These are phyloP conservation scores for Ophiocordyceps sinensis DNA, from an alignment of 2,329 filamentous ascomycete genomes.

Conservation along the genomic window DNA sequence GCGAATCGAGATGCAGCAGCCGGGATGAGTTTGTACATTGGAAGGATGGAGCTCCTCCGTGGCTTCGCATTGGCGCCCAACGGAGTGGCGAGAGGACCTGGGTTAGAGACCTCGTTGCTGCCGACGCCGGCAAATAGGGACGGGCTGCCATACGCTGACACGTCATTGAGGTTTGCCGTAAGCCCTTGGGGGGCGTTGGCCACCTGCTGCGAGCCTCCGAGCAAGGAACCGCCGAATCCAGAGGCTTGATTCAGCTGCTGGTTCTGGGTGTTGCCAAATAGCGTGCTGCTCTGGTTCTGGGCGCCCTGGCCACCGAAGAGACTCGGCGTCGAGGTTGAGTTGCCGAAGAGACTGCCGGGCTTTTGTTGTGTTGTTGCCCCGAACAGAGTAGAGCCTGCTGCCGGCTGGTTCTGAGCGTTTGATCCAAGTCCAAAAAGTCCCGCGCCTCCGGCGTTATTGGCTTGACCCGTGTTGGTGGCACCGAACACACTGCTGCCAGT, in stretches of 20 bases:
- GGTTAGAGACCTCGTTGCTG: constrained; percentile 48
- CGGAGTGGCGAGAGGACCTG: constrained; percentile 84
- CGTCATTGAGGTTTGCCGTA: constrained; percentile 66
- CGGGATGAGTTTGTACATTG: constrained; percentile 77
- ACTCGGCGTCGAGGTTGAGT: constrained; percentile 29
- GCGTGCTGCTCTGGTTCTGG: constrained; percentile 25
- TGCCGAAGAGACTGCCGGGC: constrained; percentile 38
- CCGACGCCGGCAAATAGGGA: constrained; percentile 69
- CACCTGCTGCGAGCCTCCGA: constrained; percentile 37
- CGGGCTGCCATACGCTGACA: constrained; percentile 80
- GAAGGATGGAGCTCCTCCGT: constrained; percentile 66
- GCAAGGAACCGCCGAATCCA: constrained; percentile 38
- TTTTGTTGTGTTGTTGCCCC: constrained; percentile 25
- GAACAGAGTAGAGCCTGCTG: constrained; percentile 33
- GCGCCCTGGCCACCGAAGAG: constrained; percentile 38
- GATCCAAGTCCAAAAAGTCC: constrained; percentile 28
- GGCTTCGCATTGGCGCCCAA: constrained; percentile 61
- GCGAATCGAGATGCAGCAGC: constrained; percentile 63
- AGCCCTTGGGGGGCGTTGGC: constrained; percentile 47
- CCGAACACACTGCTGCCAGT: constrained; percentile 26
- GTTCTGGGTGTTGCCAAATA: constrained; percentile 32
- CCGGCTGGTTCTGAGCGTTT: constrained; percentile 21
- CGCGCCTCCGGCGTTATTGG: constrained; percentile 20
- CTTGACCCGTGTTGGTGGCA: constrained; percentile 16
- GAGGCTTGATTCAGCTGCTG: constrained; percentile 33